Evolutionary conservation across 108 stramenopile genomes (phyloP), one percentile per base, ranked within the genome.

Genomic region (Nannochloropsis gaditana): DNA sequence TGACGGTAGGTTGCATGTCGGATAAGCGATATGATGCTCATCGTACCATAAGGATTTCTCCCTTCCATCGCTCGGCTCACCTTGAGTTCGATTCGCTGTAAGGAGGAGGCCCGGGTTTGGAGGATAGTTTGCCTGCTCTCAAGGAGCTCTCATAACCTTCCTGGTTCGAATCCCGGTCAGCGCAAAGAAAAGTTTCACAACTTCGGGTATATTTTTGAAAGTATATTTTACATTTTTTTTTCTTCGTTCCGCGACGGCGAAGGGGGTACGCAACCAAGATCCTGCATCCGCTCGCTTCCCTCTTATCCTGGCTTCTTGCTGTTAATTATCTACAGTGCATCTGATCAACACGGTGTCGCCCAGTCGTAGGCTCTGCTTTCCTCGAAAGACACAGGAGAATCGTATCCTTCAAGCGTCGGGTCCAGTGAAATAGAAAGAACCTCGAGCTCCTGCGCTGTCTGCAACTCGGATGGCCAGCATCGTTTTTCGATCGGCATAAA

Each of bases 81-180:
- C n/a, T 15, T 73, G 59, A 8, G 19, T 73, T 73, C n/a, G 59
- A 8, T 6, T 8, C 4, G 59, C 2, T 73, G 59, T 73, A n/a
- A 73, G 59, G 59, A 73, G 59, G 59, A 73, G 59, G 59, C 59
- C 59, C 59, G 59, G 59, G 59, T 73, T 73, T n/a, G 59, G n/a
- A 73, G 4, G 4, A 4, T 73, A n/a, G 59, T 73, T 8, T 15
- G n/a, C 3, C 5, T 2, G 4, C 59, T 4, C 4, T 73, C 3
- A 31, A 31, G 31, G 31, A 31, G 31, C 3, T 8, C 2, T 73
- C 59, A 73, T 2, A 15, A n/a, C n/a, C 59, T 73, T 73, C 59
- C 15, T n/a, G 15, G 59, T 73, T n/a, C 59, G 59, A 73, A 73
- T 73, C 59, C 59, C 59, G 59, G 59, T 73, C 59, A 73, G 59